phyloP scores from a whole-genome alignment of 805 yeast genomes.

The Isabelozyma gotoi region DNA sequence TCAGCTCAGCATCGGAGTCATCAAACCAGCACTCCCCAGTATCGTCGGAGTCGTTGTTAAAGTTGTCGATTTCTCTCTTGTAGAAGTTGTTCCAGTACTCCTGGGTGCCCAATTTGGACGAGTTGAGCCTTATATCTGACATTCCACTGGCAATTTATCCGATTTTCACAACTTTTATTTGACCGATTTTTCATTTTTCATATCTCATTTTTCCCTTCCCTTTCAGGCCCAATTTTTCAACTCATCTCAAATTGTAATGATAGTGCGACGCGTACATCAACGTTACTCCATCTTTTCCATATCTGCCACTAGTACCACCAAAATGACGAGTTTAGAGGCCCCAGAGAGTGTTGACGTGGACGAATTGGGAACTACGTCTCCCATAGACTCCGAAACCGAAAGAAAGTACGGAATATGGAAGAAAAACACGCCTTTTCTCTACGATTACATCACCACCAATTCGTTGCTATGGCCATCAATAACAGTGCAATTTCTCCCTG shows the following conservation, averaged over 20 bases:
- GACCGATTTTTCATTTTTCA: too few relatives aligned
- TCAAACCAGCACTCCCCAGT: constrained; percentile 97
- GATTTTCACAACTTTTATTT: too few relatives aligned
- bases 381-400: constrained; percentile 32
- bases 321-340: background rate
- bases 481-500: constrained; percentile 44
- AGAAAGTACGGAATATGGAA: constrained; percentile 40
- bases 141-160: background rate
- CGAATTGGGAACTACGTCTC: background rate
- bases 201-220: too few relatives aligned
- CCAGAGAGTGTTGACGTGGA: constrained; percentile 5
- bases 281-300: background rate
- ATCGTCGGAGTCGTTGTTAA: constrained; percentile 71
- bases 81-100: constrained; percentile 91
- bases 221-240: background rate
- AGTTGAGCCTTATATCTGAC: constrained; percentile 50
- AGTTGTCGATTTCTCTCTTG: constrained; percentile 68
- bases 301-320: background rate
- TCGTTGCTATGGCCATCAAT: constrained; percentile 46
- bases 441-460: constrained; percentile 39
- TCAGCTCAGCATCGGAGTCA: constrained; percentile 89
- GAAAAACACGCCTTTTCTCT: constrained; percentile 43
- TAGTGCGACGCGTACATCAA: background rate
- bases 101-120: constrained; percentile 84
- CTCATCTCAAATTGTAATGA: background rate